Conservation (phyloP, 2,329 filamentous ascomycete species). For the Hypoxylon sp. region DNA sequence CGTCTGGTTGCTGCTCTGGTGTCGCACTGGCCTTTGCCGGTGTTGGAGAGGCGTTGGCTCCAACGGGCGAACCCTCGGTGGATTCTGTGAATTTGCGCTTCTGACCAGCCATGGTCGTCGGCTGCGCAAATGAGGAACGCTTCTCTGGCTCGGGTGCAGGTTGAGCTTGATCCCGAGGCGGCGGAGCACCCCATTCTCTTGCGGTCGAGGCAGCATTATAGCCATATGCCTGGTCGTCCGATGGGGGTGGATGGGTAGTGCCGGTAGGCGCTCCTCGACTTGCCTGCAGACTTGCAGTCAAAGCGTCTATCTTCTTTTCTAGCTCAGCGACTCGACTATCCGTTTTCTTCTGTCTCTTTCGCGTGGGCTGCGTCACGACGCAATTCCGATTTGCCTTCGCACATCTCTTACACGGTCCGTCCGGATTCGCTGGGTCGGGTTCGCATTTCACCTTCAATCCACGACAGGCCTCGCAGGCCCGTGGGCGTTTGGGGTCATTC, state of each 20-base stretch:
- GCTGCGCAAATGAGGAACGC: conserved; percentile 32
- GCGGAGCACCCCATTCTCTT: conserved; percentile 48
- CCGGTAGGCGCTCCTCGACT: conserved; percentile 50
- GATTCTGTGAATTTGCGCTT: conserved; percentile 59
- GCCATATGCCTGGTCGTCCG: conserved; percentile 44
- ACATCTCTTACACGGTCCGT: conserved; percentile 81
- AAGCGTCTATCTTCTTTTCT: conserved; percentile 91
- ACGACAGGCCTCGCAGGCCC: conserved; percentile 82
- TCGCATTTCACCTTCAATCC: conserved; percentile 89
- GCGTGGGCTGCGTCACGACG: conserved; percentile 78
- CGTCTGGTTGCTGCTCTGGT: conserved; percentile 60
- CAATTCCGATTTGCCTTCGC: conserved; percentile 84
- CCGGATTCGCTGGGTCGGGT: conserved; percentile 73
- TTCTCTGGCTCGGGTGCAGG: conserved; percentile 39
- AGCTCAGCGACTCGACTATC: conserved; percentile 91
- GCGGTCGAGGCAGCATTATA: conserved; percentile 26
- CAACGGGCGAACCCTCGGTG: conserved; percentile 40
- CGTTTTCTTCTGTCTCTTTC: conserved; percentile 92
- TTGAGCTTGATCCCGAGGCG: conserved; percentile 39
- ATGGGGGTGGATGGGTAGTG: conserved; percentile 26
- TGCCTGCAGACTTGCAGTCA: conserved; percentile 84
- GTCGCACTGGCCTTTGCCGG: conserved; percentile 21
- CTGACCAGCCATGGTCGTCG: conserved; percentile 54
- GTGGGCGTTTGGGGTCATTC: conserved; percentile 74
- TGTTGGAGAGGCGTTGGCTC: conserved; percentile 46